Conservation (phyloP, 2,329 filamentous ascomycete species). For the Exophiala alcalophila region DNA sequence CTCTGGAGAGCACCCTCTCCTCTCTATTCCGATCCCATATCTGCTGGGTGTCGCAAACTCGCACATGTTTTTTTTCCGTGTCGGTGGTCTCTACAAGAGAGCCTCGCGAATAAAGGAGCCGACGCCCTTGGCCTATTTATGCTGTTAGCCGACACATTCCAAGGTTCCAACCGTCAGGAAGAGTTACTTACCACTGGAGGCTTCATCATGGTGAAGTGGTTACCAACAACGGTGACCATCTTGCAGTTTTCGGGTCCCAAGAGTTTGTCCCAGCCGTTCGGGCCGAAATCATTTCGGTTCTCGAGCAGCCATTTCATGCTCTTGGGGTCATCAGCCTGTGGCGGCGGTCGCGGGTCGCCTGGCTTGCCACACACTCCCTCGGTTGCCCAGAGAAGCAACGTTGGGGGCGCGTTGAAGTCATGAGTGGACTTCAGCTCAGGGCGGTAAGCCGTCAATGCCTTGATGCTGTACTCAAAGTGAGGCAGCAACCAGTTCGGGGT, state of each 20-base stretch:
- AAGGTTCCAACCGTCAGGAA: neutral
- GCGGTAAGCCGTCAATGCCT: conserved; percentile 47
- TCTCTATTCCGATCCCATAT: too few species aligned
- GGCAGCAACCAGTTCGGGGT: conserved; percentile 51
- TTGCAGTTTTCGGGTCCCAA: conserved; percentile 39
- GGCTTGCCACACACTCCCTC: conserved; percentile 48
- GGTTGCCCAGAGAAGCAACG: conserved; percentile 48
- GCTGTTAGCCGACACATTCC: conserved; percentile 16
- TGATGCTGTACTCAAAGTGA: conserved; percentile 52
- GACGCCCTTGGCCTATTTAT: conserved; percentile 29
- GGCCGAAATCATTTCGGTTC: conserved; percentile 47
- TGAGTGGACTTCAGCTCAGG: conserved; percentile 30
- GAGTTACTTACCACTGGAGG: conserved; percentile 32
- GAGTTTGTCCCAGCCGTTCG: conserved; percentile 48
- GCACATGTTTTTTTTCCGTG: neutral
- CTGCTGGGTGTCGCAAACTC: too few species aligned
- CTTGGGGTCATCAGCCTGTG: conserved; percentile 43
- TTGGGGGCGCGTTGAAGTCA: conserved; percentile 41
- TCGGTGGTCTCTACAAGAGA: conserved; percentile 16
- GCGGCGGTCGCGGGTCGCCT: conserved; percentile 40
- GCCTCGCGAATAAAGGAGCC: conserved; percentile 30
- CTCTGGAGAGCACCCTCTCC: too few species aligned
- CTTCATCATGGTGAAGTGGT: conserved; percentile 44
- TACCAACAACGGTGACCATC: conserved; percentile 35
- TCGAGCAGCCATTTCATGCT: conserved; percentile 51